These are phyloP conservation scores for Chenopodium formosanum DNA, from an alignment of 148 eudicot genomes.

Conservation along the genomic window DNA sequence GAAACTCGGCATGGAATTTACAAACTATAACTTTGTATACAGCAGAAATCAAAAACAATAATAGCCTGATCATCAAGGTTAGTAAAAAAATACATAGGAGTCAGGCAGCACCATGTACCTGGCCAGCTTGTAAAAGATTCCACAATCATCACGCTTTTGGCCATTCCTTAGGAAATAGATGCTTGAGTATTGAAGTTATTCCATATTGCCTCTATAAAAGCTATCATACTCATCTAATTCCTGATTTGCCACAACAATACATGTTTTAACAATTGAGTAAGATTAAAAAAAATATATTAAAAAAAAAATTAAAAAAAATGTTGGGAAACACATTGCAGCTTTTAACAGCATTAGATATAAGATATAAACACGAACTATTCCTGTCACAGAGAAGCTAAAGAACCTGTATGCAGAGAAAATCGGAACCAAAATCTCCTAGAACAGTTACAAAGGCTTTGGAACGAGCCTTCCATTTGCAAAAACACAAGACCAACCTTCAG, in stretches of 20 bases:
- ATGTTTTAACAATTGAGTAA: slow-evolving; percentile 2
- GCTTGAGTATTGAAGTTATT: slow-evolving; percentile 66
- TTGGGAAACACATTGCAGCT: not conserved
- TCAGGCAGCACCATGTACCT: slow-evolving; percentile 34
- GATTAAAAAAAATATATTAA: not conserved
- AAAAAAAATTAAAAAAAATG: not conserved
- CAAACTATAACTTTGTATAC: not conserved
- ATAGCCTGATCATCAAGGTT: not conserved
- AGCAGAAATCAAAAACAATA: not conserved
- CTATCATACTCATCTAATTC: slow-evolving; percentile 90
- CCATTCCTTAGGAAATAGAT: slow-evolving; percentile 74
- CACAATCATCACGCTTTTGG: slow-evolving; percentile 90
- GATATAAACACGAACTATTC: slow-evolving; percentile 7
- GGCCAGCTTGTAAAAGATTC: slow-evolving; percentile 67
- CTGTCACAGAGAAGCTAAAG: slow-evolving; percentile 12
- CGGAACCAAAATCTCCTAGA: slow-evolving; percentile 60
- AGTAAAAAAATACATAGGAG: not conserved
- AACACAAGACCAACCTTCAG: slow-evolving; percentile 3
- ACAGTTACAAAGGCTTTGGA: slow-evolving; percentile 63
- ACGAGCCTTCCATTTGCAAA: slow-evolving; percentile 88
- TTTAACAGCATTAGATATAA: not conserved
- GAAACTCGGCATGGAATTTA: not conserved
- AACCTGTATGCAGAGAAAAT: slow-evolving; percentile 91
- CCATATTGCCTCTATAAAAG: slow-evolving; percentile 63
- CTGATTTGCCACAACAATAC: slow-evolving; percentile 35